Evolutionary conservation across 129 eudicot species (phyloP).

Genomic region (Flaveria brownii): DNA sequence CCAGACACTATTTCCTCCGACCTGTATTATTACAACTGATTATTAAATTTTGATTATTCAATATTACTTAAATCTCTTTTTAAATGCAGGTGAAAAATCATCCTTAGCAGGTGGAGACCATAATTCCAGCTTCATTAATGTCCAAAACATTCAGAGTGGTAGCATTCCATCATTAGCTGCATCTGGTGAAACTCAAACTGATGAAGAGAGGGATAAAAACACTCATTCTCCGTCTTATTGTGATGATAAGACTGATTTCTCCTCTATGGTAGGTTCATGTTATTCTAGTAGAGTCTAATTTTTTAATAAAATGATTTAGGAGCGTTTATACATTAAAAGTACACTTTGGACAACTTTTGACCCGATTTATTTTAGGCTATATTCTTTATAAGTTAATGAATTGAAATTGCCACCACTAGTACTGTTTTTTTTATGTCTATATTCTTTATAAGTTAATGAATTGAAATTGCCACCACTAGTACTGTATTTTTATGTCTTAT

Average conservation of each 20-base stretch:
- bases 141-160: constrained; percentile 55
- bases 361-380: not conserved
- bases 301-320: constrained; percentile 3
- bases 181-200: constrained; percentile 60
- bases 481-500: not conserved
- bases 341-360: not conserved
- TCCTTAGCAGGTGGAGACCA: constrained; percentile 48
- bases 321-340: not conserved
- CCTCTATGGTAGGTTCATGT: constrained; percentile 60
- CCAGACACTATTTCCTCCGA: not conserved
- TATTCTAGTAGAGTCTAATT: not conserved
- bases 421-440: not conserved
- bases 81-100: constrained; percentile 47
- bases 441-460: not conserved
- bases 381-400: not conserved
- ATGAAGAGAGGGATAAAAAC: constrained; percentile 62
- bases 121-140: constrained; percentile 37
- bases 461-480: not conserved
- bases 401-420: not conserved
- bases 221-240: constrained; percentile 54
- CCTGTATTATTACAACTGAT: too few species aligned
- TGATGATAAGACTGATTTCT: constrained; percentile 67
- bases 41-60: too few species aligned
- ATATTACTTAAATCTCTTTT: too few species aligned
- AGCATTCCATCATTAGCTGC: constrained; percentile 49